Evolutionary conservation across 192 early-diverging fungal species (phyloP), one percentile per base, ranked within the genome.

Genomic region (Backusella westeae): DNA sequence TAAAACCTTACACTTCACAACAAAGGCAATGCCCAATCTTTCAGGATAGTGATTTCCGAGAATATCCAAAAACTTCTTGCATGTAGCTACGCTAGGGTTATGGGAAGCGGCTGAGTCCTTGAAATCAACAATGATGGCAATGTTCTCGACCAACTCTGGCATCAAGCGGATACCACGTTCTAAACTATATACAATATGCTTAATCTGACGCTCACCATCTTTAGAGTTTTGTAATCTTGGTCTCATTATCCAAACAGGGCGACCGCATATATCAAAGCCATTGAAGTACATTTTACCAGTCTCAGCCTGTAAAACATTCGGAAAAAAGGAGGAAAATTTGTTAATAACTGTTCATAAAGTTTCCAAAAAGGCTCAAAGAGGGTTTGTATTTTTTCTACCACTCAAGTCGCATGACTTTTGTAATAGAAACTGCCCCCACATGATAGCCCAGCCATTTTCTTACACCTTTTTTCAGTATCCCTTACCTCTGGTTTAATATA

Each of bases 11-110:
- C 89, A 85, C 81, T 92, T 86, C 44, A 95, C 86, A 44, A 96
- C 86, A 44, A 90, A 91, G 1, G 87, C 88, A 35, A 85, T 65
- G 9, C 89, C 89, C 52, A 95, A 82, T 70, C 93, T 86, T 85
- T 98, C 97, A 6, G 96, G 96, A 73, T 97, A 98, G 85, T 98
- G 97, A 69, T 89, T 91, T 39, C 90, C 89, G 29, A 98, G 82
- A 23, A 94, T 90, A 53, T 94, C 80, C 69, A 97, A 83, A 74
- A 96, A 95, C 74, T 95, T 89, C 41, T 90, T 94, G 10, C 90
- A 89, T 1, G 94, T 90, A 8, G 87, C 88, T 6, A 96, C 80
- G 29, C 91, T 88, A 9, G 93, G 92, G 34, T 87, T 89, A 77
- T 86, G 91, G 66, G 89, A 84, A 79, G 90, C 87, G 44, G 88